These are phyloP conservation scores for Candida saitoana DNA, from an alignment of 805 yeast species.

Conservation along the genomic window DNA sequence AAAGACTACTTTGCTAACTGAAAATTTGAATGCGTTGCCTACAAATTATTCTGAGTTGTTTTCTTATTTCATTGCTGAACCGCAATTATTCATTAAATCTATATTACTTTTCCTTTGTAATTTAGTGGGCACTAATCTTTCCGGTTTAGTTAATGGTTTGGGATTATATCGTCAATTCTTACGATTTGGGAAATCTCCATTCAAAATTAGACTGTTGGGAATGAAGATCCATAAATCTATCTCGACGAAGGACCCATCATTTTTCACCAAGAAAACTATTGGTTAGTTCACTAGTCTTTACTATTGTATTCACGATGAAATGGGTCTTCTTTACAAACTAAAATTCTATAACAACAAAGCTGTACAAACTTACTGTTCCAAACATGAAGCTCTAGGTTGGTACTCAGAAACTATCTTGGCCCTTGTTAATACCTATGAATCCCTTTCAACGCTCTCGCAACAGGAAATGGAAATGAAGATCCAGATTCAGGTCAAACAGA, in stretches of 20 bases:
- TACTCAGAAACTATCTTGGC: slow-evolving; percentile 59
- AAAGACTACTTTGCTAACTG: slow-evolving; percentile 31
- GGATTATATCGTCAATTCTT: slow-evolving; percentile 61
- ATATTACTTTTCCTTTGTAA: slow-evolving; percentile 34
- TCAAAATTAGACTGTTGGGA: slow-evolving; percentile 41
- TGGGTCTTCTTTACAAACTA: slow-evolving; percentile 51
- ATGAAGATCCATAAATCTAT: slow-evolving; percentile 21
- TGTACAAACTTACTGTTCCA: slow-evolving; percentile 36
- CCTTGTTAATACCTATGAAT: slow-evolving; percentile 46
- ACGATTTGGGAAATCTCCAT: slow-evolving; percentile 69
- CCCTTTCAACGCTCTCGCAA: slow-evolving; percentile 38
- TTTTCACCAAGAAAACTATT: slow-evolving; percentile 43
- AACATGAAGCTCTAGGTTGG: slow-evolving; percentile 69
- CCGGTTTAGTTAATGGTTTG: slow-evolving; percentile 45
- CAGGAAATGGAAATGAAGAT: slow-evolving; percentile 52
- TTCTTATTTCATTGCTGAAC: slow-evolving; percentile 32
- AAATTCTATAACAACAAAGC: slow-evolving; percentile 40
- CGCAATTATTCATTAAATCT: slow-evolving; percentile 32
- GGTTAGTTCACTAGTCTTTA: slow-evolving; percentile 54
- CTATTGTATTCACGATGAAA: slow-evolving; percentile 64
- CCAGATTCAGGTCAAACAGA: slow-evolving; percentile 57
- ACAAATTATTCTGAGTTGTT: slow-evolving; percentile 32
- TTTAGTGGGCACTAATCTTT: slow-evolving; percentile 35
- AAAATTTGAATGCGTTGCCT: slow-evolving; percentile 29
- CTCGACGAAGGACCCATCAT: slow-evolving; percentile 11